Evolutionary conservation across 1,284 basidiomycete genomes (phyloP).

Genomic region (Veloboletus limbatus): DNA sequence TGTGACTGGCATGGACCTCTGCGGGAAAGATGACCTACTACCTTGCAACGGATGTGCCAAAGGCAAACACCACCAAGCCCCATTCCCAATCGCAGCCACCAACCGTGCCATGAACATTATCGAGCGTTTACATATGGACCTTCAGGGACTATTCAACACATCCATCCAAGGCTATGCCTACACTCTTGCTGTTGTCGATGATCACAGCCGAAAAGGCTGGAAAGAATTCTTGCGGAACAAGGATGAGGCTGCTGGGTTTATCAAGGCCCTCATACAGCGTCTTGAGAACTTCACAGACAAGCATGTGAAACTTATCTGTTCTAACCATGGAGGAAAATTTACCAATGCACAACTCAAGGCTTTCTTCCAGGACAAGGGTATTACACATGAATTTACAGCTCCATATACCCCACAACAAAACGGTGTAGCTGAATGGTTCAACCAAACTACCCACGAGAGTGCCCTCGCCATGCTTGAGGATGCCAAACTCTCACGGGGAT

Average conservation of each 20-base stretch:
- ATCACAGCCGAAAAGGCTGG: too few species aligned
- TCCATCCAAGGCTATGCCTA: constrained; percentile 6
- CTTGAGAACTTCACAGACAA: background rate
- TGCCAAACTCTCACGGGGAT: background rate
- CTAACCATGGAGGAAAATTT: background rate
- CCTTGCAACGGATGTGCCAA: too few species aligned
- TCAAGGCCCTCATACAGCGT: background rate
- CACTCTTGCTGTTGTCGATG: constrained; percentile 3
- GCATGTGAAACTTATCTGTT: background rate
- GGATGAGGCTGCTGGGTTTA: background rate
- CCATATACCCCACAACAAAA: constrained; percentile 1
- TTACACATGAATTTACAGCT: background rate
- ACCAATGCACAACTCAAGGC: background rate
- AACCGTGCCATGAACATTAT: background rate
- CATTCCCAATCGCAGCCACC: background rate
- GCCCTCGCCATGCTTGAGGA: background rate
- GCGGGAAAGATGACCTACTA: background rate
- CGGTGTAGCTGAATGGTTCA: background rate
- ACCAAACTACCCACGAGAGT: too few species aligned
- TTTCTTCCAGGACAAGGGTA: background rate
- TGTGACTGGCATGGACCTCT: constrained; percentile 5
- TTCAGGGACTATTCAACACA: constrained; percentile 2
- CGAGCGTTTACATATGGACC: constrained; percentile 6
- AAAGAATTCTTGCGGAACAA: constrained; percentile 10
- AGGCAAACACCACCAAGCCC: background rate